A percentile compares a stretch with the other conserved stretches of the same genome.
Evolutionary conservation across 2,329 filamentous ascomycete species (phyloP).

Genomic region (Gnomoniopsis sp.): DNA sequence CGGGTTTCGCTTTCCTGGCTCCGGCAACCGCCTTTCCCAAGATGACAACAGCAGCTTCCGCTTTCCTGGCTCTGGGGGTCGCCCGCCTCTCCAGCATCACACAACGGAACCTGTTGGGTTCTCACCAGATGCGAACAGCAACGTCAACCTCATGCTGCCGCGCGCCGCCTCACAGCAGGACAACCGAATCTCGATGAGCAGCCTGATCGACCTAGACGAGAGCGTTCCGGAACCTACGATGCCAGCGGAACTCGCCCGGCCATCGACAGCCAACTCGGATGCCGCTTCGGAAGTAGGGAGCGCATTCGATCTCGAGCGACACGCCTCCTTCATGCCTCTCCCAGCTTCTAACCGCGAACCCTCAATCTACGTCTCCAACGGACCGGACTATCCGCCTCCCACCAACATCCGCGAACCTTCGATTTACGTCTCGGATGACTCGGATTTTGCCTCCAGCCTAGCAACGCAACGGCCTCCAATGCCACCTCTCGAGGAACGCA

Average conservation of each 20-base stretch:
- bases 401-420: slow-evolving; percentile 27
- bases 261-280: slow-evolving; percentile 60
- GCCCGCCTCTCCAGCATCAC: slow-evolving; percentile 43
- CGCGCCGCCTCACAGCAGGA: slow-evolving; percentile 23
- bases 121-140: slow-evolving; percentile 22
- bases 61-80: slow-evolving; percentile 19
- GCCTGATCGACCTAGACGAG: slow-evolving; percentile 34
- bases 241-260: slow-evolving; percentile 45
- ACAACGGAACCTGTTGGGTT: slow-evolving; percentile 41
- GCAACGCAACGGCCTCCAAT: slow-evolving; percentile 8
- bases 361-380: slow-evolving; percentile 57
- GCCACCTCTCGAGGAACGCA: not conserved
- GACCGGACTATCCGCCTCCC: slow-evolving; percentile 41
- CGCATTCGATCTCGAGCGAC: slow-evolving; percentile 61
- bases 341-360: slow-evolving; percentile 45
- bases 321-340: slow-evolving; percentile 50
- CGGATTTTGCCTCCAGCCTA: slow-evolving; percentile 38
- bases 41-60: not conserved
- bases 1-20: not conserved
- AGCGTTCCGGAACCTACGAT: slow-evolving; percentile 39
- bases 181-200: slow-evolving; percentile 33
- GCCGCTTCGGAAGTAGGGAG: slow-evolving; percentile 52
- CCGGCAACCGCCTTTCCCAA: not conserved
- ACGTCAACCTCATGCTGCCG: slow-evolving; percentile 31
- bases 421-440: slow-evolving; percentile 56